Evolutionary conservation across 2,329 filamentous ascomycete species (phyloP).

Genomic region (Sordariomycetes sp.): DNA sequence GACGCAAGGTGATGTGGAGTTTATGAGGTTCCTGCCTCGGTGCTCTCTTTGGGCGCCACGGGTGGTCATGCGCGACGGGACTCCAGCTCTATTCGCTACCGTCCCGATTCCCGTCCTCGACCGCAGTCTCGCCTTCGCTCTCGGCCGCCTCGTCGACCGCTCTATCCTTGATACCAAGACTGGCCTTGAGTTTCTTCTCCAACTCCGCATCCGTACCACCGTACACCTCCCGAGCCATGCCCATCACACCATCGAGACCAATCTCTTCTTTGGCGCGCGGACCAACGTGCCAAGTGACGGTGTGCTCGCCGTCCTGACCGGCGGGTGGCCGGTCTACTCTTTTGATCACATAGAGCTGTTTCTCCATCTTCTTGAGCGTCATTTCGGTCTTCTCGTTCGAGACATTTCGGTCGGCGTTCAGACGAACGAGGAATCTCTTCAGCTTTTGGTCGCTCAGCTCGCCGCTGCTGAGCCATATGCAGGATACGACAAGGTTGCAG

Average conservation of each 20-base stretch:
- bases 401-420: constrained; percentile 68
- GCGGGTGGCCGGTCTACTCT: constrained; percentile 52
- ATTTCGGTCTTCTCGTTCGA: constrained; percentile 68
- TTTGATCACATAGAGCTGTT: constrained; percentile 75
- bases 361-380: constrained; percentile 64
- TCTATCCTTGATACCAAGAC: constrained; percentile 41
- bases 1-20: too few species aligned
- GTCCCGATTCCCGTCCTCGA: background rate
- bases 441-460: constrained; percentile 71
- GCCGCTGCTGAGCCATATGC: constrained; percentile 69
- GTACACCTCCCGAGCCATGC: constrained; percentile 56
- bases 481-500: constrained; percentile 68
- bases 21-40: too few species aligned
- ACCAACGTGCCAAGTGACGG: constrained; percentile 75
- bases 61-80: background rate
- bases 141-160: constrained; percentile 12
- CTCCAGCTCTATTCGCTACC: background rate
- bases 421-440: constrained; percentile 61
- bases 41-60: too few species aligned
- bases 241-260: constrained; percentile 64
- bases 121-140: background rate
- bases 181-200: constrained; percentile 50
- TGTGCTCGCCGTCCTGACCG: constrained; percentile 58
- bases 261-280: constrained; percentile 81
- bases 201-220: constrained; percentile 43